A percentile compares a stretch with the other conserved stretches of the same genome.
Evolutionary conservation across 371 early-diverging fungal genomes (phyloP).

Genomic region (Amoeboaphelidium protococcarum): DNA sequence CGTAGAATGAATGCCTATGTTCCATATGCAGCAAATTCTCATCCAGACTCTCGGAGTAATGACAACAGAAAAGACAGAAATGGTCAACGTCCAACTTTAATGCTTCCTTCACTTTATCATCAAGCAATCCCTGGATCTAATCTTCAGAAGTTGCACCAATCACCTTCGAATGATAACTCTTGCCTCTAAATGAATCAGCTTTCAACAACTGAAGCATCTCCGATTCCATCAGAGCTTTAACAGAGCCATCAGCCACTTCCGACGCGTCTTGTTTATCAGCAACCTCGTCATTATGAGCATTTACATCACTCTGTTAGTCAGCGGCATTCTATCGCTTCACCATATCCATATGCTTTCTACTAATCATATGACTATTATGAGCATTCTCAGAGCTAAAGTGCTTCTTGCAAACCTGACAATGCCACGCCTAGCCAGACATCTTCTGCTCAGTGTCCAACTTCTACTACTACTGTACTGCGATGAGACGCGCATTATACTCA

Average conservation of each 20-base stretch:
- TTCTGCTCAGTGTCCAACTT: no score
- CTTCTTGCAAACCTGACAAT: slow-evolving; percentile 16
- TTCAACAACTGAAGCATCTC: neutral
- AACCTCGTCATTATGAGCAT: slow-evolving; percentile 3
- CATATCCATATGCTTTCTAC: slow-evolving; percentile 45
- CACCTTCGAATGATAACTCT: slow-evolving; percentile 7
- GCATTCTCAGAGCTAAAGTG: slow-evolving; percentile 45
- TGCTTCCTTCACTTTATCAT: slow-evolving; percentile 15
- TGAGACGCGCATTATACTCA: no score
- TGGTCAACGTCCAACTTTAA: slow-evolving; percentile 16
- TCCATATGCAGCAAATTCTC: slow-evolving; percentile 77
- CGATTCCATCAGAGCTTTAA: neutral
- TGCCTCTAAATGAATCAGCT: neutral
- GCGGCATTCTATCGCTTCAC: slow-evolving; percentile 21
- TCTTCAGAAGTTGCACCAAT: slow-evolving; percentile 12
- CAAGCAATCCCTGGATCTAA: slow-evolving; percentile 16
- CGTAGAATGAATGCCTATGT: slow-evolving; percentile 58
- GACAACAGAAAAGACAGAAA: slow-evolving; percentile 19
- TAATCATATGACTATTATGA: slow-evolving; percentile 53
- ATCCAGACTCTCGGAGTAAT: slow-evolving; percentile 33
- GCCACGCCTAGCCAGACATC: slow-evolving; percentile 21
- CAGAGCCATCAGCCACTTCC: neutral
- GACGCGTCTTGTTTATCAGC: slow-evolving; percentile 1
- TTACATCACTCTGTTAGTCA: neutral
- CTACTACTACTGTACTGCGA: no score